A percentile compares a stretch with the other conserved stretches of the same genome.
Evolutionary conservation across 371 early-diverging fungal genomes (phyloP).

Genomic region (Rhizopus arrhizus): DNA sequence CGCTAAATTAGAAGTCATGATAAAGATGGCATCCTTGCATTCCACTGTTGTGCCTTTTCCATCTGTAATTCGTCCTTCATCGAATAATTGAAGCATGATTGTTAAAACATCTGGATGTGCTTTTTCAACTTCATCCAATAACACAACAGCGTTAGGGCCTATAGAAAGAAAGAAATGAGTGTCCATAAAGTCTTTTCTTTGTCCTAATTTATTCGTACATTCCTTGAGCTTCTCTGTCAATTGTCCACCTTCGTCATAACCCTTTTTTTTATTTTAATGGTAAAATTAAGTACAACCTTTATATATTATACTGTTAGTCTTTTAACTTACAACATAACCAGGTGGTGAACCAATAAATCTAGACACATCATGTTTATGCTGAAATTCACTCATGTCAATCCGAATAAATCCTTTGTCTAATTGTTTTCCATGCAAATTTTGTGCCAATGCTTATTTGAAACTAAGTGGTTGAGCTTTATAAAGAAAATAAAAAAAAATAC

Average conservation of each 20-base stretch:
- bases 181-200: neutral
- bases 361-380: constrained; percentile 64
- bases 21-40: constrained; percentile 69
- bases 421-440: constrained; percentile 53
- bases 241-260: constrained; percentile 72
- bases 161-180: neutral
- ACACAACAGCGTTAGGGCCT: constrained; percentile 62
- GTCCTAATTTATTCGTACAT: constrained; percentile 29
- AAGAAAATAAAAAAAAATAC: constrained; percentile 34
- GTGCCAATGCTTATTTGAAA: constrained; percentile 36
- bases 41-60: constrained; percentile 67
- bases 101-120: constrained; percentile 71
- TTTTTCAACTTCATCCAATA: constrained; percentile 69
- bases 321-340: constrained; percentile 62
- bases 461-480: neutral
- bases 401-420: constrained; percentile 62
- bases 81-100: constrained; percentile 69
- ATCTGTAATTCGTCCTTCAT: constrained; percentile 75
- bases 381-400: constrained; percentile 75
- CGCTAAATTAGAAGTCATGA: constrained; percentile 77
- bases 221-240: constrained; percentile 70
- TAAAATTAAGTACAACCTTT: neutral
- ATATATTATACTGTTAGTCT: neutral
- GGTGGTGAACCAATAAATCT: constrained; percentile 72
- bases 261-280: constrained; percentile 26